phyloP scores from a whole-genome alignment of 2,329 filamentous ascomycete species.

The Fusarium sororula region DNA sequence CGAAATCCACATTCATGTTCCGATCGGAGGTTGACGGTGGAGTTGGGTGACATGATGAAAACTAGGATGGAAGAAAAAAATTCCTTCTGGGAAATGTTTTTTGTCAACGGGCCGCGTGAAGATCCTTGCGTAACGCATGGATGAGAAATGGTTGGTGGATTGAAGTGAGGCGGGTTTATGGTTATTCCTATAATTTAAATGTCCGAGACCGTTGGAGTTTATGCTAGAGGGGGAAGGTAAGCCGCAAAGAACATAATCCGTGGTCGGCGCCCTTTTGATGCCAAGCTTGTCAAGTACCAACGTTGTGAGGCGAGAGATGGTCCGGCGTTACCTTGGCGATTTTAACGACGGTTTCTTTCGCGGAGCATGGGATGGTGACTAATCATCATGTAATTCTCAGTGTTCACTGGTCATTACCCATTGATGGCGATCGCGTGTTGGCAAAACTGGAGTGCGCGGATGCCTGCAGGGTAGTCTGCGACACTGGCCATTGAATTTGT shows the following conservation, averaged over 20 bases:
- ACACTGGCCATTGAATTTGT: neutral
- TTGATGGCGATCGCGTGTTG: accelerated
- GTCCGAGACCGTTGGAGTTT: neutral
- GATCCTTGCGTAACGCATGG: neutral
- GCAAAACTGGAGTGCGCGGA: too few species aligned
- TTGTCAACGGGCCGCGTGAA: neutral
- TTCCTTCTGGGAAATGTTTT: conserved; percentile 14
- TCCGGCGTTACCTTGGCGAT: neutral
- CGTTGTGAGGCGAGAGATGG: neutral
- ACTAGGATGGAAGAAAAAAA: conserved; percentile 7
- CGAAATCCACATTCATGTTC: conserved; percentile 15
- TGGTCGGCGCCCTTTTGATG: neutral
- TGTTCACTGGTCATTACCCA: too few species aligned
- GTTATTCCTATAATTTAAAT: neutral
- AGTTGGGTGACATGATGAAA: conserved; percentile 26
- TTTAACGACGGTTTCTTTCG: neutral
- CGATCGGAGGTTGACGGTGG: conserved; percentile 20
- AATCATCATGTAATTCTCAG: neutral
- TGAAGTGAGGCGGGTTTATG: neutral
- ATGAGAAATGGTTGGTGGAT: neutral
- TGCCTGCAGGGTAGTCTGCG: neutral
- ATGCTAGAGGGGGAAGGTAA: neutral
- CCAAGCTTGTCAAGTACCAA: neutral
- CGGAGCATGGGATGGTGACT: neutral
- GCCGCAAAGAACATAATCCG: neutral